A percentile compares a stretch with the other conserved stretches of the same genome.
Evolutionary conservation across 2,329 filamentous ascomycete species (phyloP).

Genomic region (Chalaropsis thielavioides): DNA sequence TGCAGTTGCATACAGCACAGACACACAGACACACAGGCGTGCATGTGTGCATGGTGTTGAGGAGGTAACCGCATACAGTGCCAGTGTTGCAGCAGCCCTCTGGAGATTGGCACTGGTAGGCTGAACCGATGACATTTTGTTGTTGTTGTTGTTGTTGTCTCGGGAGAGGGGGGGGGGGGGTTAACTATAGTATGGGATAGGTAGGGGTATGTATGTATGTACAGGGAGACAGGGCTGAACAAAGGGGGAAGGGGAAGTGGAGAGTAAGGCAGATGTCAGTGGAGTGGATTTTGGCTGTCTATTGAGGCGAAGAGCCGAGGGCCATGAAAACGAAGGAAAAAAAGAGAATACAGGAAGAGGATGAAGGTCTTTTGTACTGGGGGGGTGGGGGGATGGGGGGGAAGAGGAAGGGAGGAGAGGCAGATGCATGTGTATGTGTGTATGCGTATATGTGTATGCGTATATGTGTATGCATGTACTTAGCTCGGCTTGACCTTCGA

Average conservation of each 20-base stretch:
- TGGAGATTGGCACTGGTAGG: too few species aligned
- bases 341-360: background rate
- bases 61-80: background rate
- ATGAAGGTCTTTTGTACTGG: background rate
- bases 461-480: background rate
- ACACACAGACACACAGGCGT: background rate
- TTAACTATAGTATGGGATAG: too few species aligned
- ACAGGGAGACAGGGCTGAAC: background rate
- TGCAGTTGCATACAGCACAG: background rate
- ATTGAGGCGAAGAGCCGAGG: background rate
- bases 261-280: background rate
- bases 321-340: background rate
- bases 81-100: too few species aligned
- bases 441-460: background rate
- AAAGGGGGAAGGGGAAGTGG: background rate
- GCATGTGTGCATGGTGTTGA: background rate
- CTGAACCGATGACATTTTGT: too few species aligned
- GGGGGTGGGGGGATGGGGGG: background rate
- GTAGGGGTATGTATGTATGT: background rate
- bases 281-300: background rate
- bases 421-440: background rate
- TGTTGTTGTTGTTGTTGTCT: too few species aligned
- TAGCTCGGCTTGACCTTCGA: background rate
- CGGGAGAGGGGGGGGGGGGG: too few species aligned
- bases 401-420: background rate